phyloP scores from a whole-genome alignment of 805 yeast species.

The Candida wancherniae region DNA sequence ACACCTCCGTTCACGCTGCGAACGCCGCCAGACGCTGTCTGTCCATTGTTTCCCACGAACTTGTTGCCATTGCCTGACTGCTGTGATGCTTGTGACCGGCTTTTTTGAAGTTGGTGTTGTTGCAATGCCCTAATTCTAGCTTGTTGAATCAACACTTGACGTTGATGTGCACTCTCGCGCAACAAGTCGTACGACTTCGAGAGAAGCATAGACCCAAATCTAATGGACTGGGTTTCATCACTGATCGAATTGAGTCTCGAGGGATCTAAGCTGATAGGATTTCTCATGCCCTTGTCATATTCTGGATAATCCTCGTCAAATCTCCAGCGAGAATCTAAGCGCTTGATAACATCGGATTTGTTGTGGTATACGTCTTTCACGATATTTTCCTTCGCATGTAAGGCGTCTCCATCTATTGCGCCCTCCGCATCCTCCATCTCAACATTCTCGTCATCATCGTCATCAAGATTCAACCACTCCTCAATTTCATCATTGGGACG shows the following conservation, averaged over 20 bases:
- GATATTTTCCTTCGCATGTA: constrained; percentile 1
- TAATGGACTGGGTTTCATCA: constrained; percentile 79
- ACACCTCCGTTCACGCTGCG: constrained; percentile 2
- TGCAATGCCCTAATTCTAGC: constrained; percentile 41
- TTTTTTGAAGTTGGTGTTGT: constrained; percentile 28
- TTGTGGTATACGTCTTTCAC: constrained; percentile 43
- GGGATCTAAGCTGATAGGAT: constrained; percentile 71
- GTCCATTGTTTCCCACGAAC: constrained; percentile 5
- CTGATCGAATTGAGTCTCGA: constrained; percentile 76
- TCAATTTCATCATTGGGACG: constrained; percentile 32
- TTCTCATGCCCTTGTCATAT: constrained; percentile 29
- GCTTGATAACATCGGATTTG: constrained; percentile 37
- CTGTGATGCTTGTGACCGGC: constrained; percentile 3
- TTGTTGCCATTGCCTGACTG: constrained; percentile 2
- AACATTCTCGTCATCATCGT: constrained; percentile 19
- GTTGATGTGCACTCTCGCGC: constrained; percentile 68
- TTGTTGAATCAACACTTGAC: constrained; percentile 49
- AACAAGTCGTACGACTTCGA: constrained; percentile 80
- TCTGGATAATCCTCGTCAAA: constrained; percentile 56
- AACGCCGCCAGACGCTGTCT: constrained; percentile 2
- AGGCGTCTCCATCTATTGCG: background rate
- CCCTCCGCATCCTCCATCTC: constrained; percentile 7
- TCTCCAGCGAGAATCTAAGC: constrained; percentile 61
- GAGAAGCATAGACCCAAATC: constrained; percentile 88
- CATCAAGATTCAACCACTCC: constrained; percentile 40